Evolutionary conservation across 2,329 filamentous ascomycete species (phyloP).

Genomic region (Botryotinia globosa): DNA sequence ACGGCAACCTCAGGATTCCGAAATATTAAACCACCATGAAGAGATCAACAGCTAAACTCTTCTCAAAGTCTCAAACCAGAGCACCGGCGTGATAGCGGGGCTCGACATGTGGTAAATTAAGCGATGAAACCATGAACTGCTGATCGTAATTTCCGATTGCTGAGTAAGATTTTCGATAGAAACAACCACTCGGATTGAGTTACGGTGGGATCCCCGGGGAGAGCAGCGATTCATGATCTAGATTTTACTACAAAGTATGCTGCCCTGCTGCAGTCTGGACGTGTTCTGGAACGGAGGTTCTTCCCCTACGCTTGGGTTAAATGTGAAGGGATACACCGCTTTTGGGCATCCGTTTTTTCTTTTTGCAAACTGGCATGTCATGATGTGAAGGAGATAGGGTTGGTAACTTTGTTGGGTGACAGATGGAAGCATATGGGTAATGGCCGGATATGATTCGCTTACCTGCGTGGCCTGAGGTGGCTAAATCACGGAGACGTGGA

Average conservation of each 20-base stretch:
- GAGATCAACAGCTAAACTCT: background rate
- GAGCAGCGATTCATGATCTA: slow-evolving; percentile 4
- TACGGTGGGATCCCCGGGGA: background rate
- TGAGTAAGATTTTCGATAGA: background rate
- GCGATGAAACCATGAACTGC: background rate
- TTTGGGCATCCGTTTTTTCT: background rate
- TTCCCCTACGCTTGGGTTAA: background rate
- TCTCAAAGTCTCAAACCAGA: background rate
- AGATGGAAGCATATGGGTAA: background rate
- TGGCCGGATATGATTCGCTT: background rate
- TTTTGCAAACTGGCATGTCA: background rate
- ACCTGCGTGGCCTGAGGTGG: background rate
- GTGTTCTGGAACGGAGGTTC: background rate
- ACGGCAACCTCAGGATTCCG: background rate
- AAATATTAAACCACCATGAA: background rate
- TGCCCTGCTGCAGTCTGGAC: background rate
- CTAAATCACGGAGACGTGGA: background rate
- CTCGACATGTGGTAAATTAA: background rate
- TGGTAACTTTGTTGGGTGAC: background rate
- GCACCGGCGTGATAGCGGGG: background rate
- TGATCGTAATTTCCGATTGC: background rate
- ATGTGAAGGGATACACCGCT: background rate
- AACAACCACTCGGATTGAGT: background rate
- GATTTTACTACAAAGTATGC: background rate
- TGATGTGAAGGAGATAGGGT: background rate